Evolutionary conservation across 2,329 filamentous ascomycete species (phyloP).

Genomic region (Penicillium vulpinum): DNA sequence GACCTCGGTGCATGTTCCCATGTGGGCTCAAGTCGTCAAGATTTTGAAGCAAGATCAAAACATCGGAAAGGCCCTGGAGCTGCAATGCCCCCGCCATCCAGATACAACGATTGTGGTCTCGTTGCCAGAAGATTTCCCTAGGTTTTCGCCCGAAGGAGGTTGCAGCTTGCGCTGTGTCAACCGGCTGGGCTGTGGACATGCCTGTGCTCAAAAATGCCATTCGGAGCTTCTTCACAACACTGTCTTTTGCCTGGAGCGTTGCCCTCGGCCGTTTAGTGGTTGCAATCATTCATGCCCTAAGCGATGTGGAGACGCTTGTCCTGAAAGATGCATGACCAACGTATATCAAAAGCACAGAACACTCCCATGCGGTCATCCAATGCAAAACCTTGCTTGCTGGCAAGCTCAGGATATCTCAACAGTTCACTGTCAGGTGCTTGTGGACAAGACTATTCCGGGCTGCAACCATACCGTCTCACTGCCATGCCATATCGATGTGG

Average conservation of each 20-base stretch:
- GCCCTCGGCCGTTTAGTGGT: constrained; percentile 34
- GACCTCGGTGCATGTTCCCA: constrained; percentile 57
- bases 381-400: constrained; percentile 35
- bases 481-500: constrained; percentile 53
- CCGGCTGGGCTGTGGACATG: constrained; percentile 48
- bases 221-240: constrained; percentile 45
- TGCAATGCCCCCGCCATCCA: constrained; percentile 63
- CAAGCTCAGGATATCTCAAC: constrained; percentile 45
- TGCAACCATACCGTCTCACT: constrained; percentile 58
- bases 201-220: constrained; percentile 49
- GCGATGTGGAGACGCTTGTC: constrained; percentile 45
- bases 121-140: constrained; percentile 59
- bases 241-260: constrained; percentile 45
- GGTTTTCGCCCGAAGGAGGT: constrained; percentile 61
- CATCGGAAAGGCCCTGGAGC: constrained; percentile 53
- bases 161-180: constrained; percentile 54
- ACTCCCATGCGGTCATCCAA: constrained; percentile 36
- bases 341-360: constrained; percentile 28
- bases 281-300: constrained; percentile 47
- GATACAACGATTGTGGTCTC: constrained; percentile 53
- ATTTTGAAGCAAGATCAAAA: constrained; percentile 51
- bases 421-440: constrained; percentile 52
- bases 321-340: constrained; percentile 32
- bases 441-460: constrained; percentile 52
- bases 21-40: constrained; percentile 63